These are phyloP conservation scores for Metschnikowia koreensis DNA, from an alignment of 805 yeast genomes.

Conservation along the genomic window DNA sequence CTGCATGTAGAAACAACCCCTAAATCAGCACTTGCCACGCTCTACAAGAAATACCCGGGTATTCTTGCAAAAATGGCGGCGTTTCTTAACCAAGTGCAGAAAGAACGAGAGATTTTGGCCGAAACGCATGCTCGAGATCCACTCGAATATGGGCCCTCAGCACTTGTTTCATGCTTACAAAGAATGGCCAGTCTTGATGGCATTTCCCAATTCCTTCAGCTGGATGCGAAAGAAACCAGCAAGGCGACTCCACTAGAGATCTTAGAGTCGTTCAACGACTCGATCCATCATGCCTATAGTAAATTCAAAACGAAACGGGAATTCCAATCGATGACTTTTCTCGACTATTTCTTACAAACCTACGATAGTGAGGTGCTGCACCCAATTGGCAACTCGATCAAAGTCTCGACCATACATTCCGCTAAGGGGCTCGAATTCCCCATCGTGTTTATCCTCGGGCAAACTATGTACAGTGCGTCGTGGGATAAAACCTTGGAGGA, in stretches of 20 bases:
- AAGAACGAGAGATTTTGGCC: conserved; percentile 10
- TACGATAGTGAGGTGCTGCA: conserved; percentile 38
- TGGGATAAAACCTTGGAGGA: conserved; percentile 13
- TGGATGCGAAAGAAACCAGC: conserved; percentile 3
- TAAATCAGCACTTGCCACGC: not conserved
- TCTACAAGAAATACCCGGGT: conserved; percentile 12
- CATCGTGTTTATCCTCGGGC: conserved; percentile 50
- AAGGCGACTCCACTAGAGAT: conserved; percentile 7
- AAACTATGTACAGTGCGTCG: conserved; percentile 6
- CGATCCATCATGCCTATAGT: conserved; percentile 17
- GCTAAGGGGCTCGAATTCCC: conserved; percentile 78
- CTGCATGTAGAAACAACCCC: not conserved
- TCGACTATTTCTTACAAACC: conserved; percentile 40
- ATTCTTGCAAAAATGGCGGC: conserved; percentile 10
- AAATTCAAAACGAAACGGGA: conserved; percentile 7
- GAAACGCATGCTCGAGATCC: conserved; percentile 5
- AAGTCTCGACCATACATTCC: conserved; percentile 67
- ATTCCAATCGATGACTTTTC: conserved; percentile 19
- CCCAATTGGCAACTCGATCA: conserved; percentile 35
- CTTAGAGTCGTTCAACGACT: conserved; percentile 16
- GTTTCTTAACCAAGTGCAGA: conserved; percentile 15
- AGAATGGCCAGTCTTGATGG: conserved; percentile 13
- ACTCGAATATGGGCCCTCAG: conserved; percentile 13
- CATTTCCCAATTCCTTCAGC: conserved; percentile 4
- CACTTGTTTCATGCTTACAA: conserved; percentile 12